These are phyloP conservation scores for Epithemia pelagica DNA, from an alignment of 108 stramenopile species.

Conservation along the genomic window DNA sequence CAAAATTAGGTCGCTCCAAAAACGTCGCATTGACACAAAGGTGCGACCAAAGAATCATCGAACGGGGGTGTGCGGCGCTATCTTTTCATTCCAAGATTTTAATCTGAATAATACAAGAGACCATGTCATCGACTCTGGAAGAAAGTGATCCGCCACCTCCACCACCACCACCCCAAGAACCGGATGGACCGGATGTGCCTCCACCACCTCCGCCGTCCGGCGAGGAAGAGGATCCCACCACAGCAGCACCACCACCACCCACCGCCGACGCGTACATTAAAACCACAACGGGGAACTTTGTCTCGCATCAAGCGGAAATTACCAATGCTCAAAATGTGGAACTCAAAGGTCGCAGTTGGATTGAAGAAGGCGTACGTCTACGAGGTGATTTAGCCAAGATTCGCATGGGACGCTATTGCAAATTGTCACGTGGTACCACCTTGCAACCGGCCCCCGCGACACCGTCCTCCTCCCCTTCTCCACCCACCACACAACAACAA, in stretches of 20 bases:
- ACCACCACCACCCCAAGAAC: too few relatives aligned
- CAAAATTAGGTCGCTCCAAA: too few relatives aligned
- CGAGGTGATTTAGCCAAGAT: conserved; percentile 38
- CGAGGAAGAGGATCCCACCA: too few relatives aligned
- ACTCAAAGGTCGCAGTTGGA: conserved; percentile 36
- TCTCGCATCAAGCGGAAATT: conserved; percentile 35
- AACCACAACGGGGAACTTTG: conserved; percentile 43
- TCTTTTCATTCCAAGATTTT: too few relatives aligned
- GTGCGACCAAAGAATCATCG: too few relatives aligned
- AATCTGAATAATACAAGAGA: too few relatives aligned
- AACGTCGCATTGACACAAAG: too few relatives aligned
- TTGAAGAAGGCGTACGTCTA: conserved; percentile 21
- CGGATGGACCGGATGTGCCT: too few relatives aligned
- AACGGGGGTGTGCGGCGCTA: too few relatives aligned
- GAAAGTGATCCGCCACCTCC: too few relatives aligned
- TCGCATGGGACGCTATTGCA: conserved; percentile 36
- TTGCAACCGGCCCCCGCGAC: conserved; percentile 25
- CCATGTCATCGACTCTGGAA: too few relatives aligned
- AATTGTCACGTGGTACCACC: conserved; percentile 18
- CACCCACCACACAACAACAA: neutral
- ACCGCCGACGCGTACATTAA: conserved; percentile 27
- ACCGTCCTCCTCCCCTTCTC: conserved; percentile 1
- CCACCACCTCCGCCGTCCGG: neutral
- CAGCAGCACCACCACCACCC: neutral
- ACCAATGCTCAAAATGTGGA: conserved; percentile 35